Evolutionary conservation across 495 filamentous ascomycete species (phyloP), one percentile per base, ranked within the genome.

Genomic region (Clavariopsis aquatica): DNA sequence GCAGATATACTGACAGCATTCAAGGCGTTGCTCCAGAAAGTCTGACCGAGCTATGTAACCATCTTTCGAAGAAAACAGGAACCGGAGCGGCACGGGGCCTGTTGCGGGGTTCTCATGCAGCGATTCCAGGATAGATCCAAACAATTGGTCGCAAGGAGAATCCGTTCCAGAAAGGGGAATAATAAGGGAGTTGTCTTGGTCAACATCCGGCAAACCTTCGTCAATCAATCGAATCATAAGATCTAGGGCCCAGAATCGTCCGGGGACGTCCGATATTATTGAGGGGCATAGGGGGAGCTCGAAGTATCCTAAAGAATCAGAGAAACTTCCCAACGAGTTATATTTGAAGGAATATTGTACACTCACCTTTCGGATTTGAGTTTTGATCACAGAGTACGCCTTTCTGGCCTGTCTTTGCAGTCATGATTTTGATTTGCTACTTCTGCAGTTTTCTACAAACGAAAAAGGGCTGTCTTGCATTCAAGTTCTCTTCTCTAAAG

Each of bases 1-100:
- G 41, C 1, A 27, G 27, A 57, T 31, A 22, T 47, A 24, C 26
- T 6, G 34, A 27, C 19, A 57, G 19, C 41, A 41, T 47, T 57
- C 55, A 45, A 57, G 55, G 6, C 55, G 55, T 24, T 57, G 55
- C 19, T 57, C 55, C 12, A 57, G 26, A 28, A 57, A 57, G 20
- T 57, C 55, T 10, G 5, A 8, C 27, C 55, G 43, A 17, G 55
- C 36, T 8, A 57, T 22, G 31, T 45, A 46, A 1, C 55, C 55
- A 45, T 8, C 26, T 15, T 9, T 45, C 15, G 29, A 43, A 6
- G 55, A 26, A 19, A 57, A 43, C 23, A 57, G 36, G 10, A 57
- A 57, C 7, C 41, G 55, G 12, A 57, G 20, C 12, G 31, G 17
- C 2, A 57, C 23, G 13, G 34, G 22, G 1, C 9, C 55, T 45